Conservation (phyloP, 1,284 basidiomycete genomes). For the Chiua sp. region DNA sequence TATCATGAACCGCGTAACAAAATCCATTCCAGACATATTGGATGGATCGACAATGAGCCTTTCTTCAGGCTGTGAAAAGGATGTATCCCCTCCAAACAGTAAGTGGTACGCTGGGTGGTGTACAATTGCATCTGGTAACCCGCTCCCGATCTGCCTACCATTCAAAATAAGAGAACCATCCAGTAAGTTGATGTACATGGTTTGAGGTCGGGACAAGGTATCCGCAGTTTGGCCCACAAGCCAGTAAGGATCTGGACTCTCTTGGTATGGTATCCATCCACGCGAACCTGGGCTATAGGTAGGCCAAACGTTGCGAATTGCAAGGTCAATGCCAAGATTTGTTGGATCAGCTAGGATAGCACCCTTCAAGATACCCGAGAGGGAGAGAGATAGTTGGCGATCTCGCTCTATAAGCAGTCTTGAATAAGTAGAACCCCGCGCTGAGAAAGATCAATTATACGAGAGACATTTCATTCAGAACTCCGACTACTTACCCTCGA, state of each 20-base stretch:
- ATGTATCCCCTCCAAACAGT: conserved; percentile 34
- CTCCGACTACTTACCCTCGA: no score
- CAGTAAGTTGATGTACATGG: conserved; percentile 6
- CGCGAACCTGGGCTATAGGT: background rate
- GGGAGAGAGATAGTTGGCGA: conserved; percentile 26
- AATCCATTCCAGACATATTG: no score
- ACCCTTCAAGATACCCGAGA: conserved; percentile 26
- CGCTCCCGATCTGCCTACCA: conserved; percentile 40
- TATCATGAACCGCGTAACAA: no score
- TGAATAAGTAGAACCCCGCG: no score
- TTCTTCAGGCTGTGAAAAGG: no score
- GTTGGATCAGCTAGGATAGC: conserved; percentile 3
- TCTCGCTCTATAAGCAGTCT: conserved; percentile 29
- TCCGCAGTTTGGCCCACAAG: background rate
- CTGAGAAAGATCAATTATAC: no score
- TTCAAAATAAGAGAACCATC: conserved; percentile 14
- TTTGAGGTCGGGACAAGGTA: background rate
- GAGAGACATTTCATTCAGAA: no score
- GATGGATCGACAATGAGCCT: no score
- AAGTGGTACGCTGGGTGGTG: conserved; percentile 20
- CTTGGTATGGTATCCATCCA: background rate
- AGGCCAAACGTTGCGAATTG: conserved; percentile 41
- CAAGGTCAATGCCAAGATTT: conserved; percentile 36
- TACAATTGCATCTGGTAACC: conserved; percentile 40
- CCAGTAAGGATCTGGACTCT: background rate